Evolutionary conservation across 495 filamentous ascomycete genomes (phyloP).

Genomic region (Lepidopterella palustris): DNA sequence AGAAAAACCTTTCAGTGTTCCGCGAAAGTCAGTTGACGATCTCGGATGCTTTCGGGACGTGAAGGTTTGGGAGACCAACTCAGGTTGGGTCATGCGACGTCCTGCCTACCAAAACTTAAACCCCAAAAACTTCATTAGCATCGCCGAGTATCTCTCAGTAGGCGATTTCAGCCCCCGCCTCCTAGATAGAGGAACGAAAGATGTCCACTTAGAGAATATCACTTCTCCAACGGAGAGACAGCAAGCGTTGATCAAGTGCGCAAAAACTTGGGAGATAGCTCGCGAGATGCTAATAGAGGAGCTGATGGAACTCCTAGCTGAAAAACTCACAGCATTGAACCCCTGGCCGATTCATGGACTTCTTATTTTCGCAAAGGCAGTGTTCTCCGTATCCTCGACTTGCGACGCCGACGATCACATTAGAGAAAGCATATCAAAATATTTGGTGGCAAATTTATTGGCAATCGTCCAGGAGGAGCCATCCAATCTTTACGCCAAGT

Average conservation of each 20-base stretch:
- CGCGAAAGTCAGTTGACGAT: not conserved
- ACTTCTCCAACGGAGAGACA: not conserved
- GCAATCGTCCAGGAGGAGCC: not conserved
- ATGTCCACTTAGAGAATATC: not conserved
- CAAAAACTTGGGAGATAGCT: slow-evolving; percentile 10
- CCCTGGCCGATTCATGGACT: slow-evolving; percentile 6
- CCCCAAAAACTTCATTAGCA: not conserved
- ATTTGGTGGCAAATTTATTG: not conserved
- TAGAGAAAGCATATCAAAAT: not conserved
- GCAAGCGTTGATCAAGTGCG: slow-evolving; percentile 1
- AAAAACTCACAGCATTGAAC: slow-evolving; percentile 2
- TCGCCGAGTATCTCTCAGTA: not conserved
- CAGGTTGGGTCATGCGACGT: not conserved
- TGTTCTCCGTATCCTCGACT: not conserved
- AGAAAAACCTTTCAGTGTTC: not conserved
- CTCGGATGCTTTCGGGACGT: not conserved
- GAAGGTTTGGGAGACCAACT: not conserved
- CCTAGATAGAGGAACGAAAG: not conserved
- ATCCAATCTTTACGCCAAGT: not conserved
- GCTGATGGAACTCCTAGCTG: slow-evolving; percentile 11
- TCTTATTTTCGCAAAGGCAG: slow-evolving; percentile 2
- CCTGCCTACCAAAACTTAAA: not conserved
- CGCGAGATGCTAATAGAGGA: slow-evolving; percentile 9
- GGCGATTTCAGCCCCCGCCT: not conserved
- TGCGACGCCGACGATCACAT: not conserved